Evolutionary conservation across 129 eudicot genomes (phyloP).

Genomic region (Centrapalus pauciflorus): DNA sequence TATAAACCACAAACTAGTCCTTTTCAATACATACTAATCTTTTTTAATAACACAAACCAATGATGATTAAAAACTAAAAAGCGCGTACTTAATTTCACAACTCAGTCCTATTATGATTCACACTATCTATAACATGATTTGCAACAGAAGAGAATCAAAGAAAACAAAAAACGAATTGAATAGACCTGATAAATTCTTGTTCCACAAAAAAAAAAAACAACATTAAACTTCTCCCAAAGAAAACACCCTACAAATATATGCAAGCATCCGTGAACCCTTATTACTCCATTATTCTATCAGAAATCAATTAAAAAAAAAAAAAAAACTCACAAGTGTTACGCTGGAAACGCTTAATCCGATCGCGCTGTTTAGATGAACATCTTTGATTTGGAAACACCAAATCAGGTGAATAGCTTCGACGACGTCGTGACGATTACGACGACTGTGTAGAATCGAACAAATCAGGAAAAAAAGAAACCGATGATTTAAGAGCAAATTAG

Average conservation of each 20-base stretch:
- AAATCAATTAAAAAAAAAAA: slow-evolving; percentile 5
- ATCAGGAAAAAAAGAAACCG: background rate
- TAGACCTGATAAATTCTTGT: slow-evolving; percentile 24
- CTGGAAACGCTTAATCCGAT: slow-evolving; percentile 14
- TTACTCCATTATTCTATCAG: background rate
- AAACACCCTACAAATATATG: background rate
- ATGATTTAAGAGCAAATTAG: background rate
- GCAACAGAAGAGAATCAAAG: background rate
- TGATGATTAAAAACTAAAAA: background rate
- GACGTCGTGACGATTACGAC: slow-evolving; percentile 15
- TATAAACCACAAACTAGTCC: too few relatives aligned
- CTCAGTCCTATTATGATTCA: background rate
- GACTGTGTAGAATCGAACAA: slow-evolving; percentile 18
- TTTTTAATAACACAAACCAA: background rate
- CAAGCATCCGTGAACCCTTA: slow-evolving; percentile 14
- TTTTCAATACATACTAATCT: background rate
- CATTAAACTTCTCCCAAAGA: slow-evolving; percentile 2
- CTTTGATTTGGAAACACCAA: slow-evolving; percentile 9
- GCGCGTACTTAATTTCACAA: background rate
- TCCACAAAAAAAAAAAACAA: slow-evolving; percentile 19
- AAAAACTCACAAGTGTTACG: slow-evolving; percentile 21
- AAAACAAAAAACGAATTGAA: background rate
- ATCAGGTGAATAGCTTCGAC: slow-evolving; percentile 13
- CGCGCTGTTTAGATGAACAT: background rate
- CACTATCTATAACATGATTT: background rate